A percentile compares a stretch with the other conserved stretches of the same genome.
Evolutionary conservation across 768 basidiomycete genomes (phyloP).

Genomic region (Trametes gibbosa): DNA sequence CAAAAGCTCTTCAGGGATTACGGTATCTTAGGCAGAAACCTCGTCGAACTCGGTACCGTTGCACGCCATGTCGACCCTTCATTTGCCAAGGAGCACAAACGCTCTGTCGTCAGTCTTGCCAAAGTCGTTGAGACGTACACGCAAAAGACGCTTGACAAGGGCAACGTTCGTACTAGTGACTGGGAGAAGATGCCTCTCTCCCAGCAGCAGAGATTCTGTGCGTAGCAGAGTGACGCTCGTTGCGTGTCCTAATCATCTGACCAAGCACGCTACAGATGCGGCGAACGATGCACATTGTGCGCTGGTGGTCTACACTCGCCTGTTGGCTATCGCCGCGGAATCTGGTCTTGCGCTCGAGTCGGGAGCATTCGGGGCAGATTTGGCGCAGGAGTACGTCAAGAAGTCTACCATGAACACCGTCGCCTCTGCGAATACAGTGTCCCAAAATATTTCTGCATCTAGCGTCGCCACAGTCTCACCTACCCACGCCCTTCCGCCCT

Average conservation of each 20-base stretch:
- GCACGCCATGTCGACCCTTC: slow-evolving; percentile 39
- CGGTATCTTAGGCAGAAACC: slow-evolving; percentile 38
- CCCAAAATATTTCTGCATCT: neutral
- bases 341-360: slow-evolving; percentile 20
- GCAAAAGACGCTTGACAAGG: slow-evolving; percentile 39
- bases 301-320: slow-evolving; percentile 40
- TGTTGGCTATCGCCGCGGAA: slow-evolving; percentile 34
- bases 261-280: slow-evolving; percentile 40
- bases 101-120: slow-evolving; percentile 42
- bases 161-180: slow-evolving; percentile 44
- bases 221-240: slow-evolving; percentile 24
- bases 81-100: slow-evolving; percentile 34
- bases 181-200: slow-evolving; percentile 42
- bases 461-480: neutral
- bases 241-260: neutral
- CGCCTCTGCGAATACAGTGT: neutral
- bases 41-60: slow-evolving; percentile 46
- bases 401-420: neutral
- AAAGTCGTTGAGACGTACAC: slow-evolving; percentile 44
- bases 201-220: slow-evolving; percentile 29
- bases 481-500: neutral
- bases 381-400: slow-evolving; percentile 20
- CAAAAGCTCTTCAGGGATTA: slow-evolving; percentile 47
- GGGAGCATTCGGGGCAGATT: slow-evolving; percentile 28
- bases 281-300: slow-evolving; percentile 52